A percentile compares a stretch with the other conserved stretches of the same genome.
Conservation (phyloP, 176 grass and related monocot species). For the Juncus effusus region DNA sequence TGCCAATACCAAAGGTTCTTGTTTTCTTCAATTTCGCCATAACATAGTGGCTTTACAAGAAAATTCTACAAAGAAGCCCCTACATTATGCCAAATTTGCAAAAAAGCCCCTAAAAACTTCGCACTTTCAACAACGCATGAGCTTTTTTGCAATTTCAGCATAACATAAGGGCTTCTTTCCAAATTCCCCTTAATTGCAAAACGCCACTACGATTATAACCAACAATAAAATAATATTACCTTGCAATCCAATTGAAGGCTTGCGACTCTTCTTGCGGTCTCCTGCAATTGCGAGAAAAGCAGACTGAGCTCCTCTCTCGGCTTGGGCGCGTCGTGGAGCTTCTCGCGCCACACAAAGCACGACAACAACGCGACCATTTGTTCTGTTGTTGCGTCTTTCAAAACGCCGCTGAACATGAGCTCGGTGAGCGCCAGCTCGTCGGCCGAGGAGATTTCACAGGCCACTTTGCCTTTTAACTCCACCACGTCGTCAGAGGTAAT, state of each 20-base stretch:
- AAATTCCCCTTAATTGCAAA: not conserved
- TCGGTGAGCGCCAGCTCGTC: slow-evolving; percentile 82
- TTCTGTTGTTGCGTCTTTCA: slow-evolving; percentile 76
- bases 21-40: no score
- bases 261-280: slow-evolving; percentile 40
- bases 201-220: not conserved
- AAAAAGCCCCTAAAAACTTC: no score
- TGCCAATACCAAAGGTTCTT: no score
- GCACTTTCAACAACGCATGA: not conserved
- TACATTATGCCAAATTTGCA: no score
- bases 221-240: no score
- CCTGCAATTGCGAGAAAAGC: slow-evolving; percentile 51
- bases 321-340: slow-evolving; percentile 73
- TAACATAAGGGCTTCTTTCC: not conserved
- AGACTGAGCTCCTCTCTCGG: slow-evolving; percentile 71
- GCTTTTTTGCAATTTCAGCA: not conserved
- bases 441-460: slow-evolving; percentile 82
- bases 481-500: slow-evolving; percentile 70
- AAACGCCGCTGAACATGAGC: slow-evolving; percentile 77
- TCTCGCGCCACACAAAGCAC: slow-evolving; percentile 96
- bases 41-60: no score
- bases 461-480: slow-evolving; percentile 83
- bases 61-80: no score
- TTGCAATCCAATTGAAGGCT: slow-evolving; percentile 76
- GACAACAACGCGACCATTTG: slow-evolving; percentile 91